Conservation (phyloP, 495 filamentous ascomycete genomes). For the Penicillium bovifimosum region DNA sequence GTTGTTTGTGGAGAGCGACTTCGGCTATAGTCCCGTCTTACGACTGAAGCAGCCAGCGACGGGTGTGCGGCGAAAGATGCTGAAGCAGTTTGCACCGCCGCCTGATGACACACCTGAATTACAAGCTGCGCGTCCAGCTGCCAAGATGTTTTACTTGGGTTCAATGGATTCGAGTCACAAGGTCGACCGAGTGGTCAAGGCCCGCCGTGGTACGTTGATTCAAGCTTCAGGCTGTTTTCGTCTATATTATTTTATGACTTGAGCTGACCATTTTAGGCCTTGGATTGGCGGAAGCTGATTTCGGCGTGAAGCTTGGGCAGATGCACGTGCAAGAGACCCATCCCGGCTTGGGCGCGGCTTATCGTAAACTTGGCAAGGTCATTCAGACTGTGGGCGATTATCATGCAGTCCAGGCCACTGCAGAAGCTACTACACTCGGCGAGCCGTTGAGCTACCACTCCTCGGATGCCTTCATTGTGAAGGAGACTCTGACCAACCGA, state of each 20-base stretch:
- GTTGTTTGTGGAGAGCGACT: slow-evolving; percentile 95
- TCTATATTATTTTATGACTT: neutral
- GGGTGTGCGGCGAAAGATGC: slow-evolving; percentile 83
- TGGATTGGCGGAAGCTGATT: slow-evolving; percentile 87
- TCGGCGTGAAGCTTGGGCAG: slow-evolving; percentile 78
- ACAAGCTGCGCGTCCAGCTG: slow-evolving; percentile 77
- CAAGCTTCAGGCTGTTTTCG: neutral
- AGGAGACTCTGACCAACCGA: slow-evolving; percentile 96
- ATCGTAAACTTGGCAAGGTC: slow-evolving; percentile 89
- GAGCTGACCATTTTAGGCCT: slow-evolving; percentile 54
- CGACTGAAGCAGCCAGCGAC: slow-evolving; percentile 96
- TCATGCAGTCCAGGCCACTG: slow-evolving; percentile 95
- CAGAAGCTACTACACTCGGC: slow-evolving; percentile 89
- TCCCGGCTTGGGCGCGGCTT: slow-evolving; percentile 77
- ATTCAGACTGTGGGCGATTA: slow-evolving; percentile 90
- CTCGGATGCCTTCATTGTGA: slow-evolving; percentile 94
- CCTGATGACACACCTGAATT: slow-evolving; percentile 96
- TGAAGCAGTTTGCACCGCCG: slow-evolving; percentile 98
- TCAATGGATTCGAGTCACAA: slow-evolving; percentile 95
- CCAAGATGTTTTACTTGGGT: slow-evolving; percentile 93
- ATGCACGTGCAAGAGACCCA: slow-evolving; percentile 90
- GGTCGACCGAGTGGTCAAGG: slow-evolving; percentile 88
- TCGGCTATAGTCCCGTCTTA: slow-evolving; percentile 94
- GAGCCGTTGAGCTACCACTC: slow-evolving; percentile 96
- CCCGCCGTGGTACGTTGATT: slow-evolving; percentile 66